phyloP scores from a whole-genome alignment of 208 protist species.

The Trypanosoma avium region DNA sequence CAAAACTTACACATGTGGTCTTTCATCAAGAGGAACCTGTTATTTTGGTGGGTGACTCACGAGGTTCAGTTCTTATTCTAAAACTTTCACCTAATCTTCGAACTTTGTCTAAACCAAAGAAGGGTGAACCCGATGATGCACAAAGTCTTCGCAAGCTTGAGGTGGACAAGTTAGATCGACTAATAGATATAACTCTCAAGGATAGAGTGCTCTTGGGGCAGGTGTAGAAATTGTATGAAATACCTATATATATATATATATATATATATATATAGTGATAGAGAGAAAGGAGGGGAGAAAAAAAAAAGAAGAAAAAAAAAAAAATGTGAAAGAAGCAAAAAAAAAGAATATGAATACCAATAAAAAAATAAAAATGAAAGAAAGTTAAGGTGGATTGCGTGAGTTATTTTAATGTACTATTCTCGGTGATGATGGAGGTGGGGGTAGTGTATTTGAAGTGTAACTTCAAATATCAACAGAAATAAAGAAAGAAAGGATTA shows the following conservation, averaged over 20 bases:
- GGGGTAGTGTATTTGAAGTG: too few relatives aligned
- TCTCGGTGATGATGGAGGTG: neutral
- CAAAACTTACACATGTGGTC: constrained; percentile 95
- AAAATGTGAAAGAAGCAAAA: neutral
- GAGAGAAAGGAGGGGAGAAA: neutral
- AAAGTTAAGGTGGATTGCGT: neutral
- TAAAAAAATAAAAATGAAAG: neutral
- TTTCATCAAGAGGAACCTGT: constrained; percentile 95
- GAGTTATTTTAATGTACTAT: neutral
- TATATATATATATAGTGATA: too few relatives aligned
- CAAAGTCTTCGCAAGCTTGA: constrained; percentile 67
- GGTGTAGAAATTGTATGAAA: neutral
- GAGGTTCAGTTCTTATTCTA: constrained; percentile 91
- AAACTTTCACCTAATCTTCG: constrained; percentile 97
- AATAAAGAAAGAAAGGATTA: neutral
- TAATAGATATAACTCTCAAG: constrained; percentile 91
- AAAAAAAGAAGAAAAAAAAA: constrained; percentile 3
- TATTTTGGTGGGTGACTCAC: constrained; percentile 95
- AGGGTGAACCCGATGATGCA: constrained; percentile 71
- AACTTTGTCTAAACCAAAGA: constrained; percentile 69
- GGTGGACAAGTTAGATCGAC: constrained; percentile 85
- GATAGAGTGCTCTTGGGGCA: constrained; percentile 82
- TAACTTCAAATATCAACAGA: neutral
- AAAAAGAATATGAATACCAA: neutral
- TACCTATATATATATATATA: too few relatives aligned